Conservation (phyloP, 768 basidiomycete genomes). For the Termitomyces titanicus region DNA sequence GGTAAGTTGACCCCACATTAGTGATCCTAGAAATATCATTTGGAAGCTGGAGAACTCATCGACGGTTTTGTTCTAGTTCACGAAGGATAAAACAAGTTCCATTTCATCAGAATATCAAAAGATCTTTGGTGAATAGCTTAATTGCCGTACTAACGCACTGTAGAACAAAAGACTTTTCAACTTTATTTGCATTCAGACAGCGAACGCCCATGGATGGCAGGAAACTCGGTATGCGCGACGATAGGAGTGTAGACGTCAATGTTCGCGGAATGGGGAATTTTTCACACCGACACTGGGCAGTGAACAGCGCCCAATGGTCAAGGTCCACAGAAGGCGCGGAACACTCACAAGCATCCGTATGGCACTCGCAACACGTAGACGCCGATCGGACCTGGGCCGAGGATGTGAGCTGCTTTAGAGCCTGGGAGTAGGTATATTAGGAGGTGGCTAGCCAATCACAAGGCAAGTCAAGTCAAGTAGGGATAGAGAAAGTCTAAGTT, state of each 20-base stretch:
- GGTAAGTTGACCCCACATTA: not conserved
- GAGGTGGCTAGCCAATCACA: not conserved
- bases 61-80: not conserved
- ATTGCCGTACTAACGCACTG: not conserved
- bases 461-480: constrained; percentile 2
- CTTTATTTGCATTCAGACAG: too few relatives aligned
- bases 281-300: not conserved
- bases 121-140: not conserved
- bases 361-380: too few relatives aligned
- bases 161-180: not conserved
- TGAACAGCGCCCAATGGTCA: not conserved
- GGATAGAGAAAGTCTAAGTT: not conserved
- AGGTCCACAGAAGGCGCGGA: not conserved
- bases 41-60: not conserved
- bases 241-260: too few relatives aligned
- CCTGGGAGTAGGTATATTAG: not conserved
- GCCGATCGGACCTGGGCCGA: not conserved
- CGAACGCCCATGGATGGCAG: too few relatives aligned
- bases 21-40: not conserved
- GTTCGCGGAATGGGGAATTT: not conserved
- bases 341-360: not conserved
- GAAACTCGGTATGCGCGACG: too few relatives aligned
- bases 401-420: not conserved
- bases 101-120: not conserved
- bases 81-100: not conserved